phyloP scores from a whole-genome alignment of 2,329 filamentous ascomycete species.

The Gaeumannomyces tritici region DNA sequence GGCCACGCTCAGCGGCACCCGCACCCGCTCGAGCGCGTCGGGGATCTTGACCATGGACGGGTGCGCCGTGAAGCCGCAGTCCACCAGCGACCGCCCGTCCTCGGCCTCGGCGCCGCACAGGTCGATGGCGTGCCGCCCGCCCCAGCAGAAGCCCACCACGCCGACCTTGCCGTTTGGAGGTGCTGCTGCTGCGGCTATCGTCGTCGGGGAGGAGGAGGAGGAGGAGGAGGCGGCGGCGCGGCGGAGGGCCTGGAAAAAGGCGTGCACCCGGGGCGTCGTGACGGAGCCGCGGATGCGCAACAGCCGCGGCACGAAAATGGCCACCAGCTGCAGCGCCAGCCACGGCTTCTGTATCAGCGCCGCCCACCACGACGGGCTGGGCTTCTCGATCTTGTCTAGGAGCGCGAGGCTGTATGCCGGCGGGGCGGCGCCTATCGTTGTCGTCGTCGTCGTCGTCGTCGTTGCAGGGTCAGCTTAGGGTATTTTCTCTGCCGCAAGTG shows the following conservation, averaged over 20 bases:
- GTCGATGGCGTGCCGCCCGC: slow-evolving; percentile 43
- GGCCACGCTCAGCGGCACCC: slow-evolving; percentile 33
- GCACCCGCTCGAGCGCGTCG: slow-evolving; percentile 33
- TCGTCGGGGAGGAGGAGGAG: not conserved
- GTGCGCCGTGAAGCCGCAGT: slow-evolving; percentile 43
- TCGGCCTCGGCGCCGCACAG: slow-evolving; percentile 23
- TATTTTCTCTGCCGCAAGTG: too few relatives aligned
- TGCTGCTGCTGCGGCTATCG: slow-evolving; percentile 7
- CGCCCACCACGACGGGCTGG: slow-evolving; percentile 2
- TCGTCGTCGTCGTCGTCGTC: too few relatives aligned
- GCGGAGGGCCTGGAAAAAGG: slow-evolving; percentile 27
- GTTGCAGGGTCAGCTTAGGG: too few relatives aligned
- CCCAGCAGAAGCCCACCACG: slow-evolving; percentile 55
- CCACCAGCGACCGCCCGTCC: slow-evolving; percentile 26
- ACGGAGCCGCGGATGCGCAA: slow-evolving; percentile 18
- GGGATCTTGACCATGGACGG: slow-evolving; percentile 38
- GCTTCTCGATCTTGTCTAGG: slow-evolving; percentile 6
- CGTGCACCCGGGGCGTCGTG: slow-evolving; percentile 21
- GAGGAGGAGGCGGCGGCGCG: not conserved
- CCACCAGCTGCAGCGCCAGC: not conserved
- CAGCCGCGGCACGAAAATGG: slow-evolving; percentile 19
- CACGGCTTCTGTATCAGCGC: not conserved
- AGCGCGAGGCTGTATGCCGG: slow-evolving; percentile 2
- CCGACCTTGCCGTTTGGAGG: slow-evolving; percentile 28
- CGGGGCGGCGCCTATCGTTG: not conserved